phyloP scores from a whole-genome alignment of 2,329 filamentous ascomycete genomes.

The Neoarthrinium moseri region DNA sequence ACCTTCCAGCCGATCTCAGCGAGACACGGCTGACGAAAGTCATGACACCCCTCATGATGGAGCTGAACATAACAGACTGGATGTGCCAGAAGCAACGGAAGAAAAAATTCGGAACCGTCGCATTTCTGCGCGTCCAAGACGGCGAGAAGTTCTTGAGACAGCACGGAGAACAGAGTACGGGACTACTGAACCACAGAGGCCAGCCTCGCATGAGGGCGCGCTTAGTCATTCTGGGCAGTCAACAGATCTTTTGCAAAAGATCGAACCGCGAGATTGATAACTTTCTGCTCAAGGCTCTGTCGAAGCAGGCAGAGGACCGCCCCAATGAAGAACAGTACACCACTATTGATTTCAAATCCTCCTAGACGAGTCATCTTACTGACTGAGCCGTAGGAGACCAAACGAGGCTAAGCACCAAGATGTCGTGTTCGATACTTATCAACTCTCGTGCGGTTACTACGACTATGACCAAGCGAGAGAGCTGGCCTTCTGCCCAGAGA shows the following conservation, averaged over 20 bases:
- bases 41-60: conserved; percentile 37
- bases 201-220: conserved; percentile 16
- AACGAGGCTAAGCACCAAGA: conserved; percentile 10
- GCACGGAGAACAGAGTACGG: conserved; percentile 14
- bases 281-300: conserved; percentile 33
- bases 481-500: conserved; percentile 45
- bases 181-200: conserved; percentile 3
- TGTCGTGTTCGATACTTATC: conserved; percentile 18
- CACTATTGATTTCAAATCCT: background rate
- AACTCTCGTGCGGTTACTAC: conserved; percentile 47
- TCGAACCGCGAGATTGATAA: conserved; percentile 35
- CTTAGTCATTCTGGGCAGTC: conserved; percentile 27
- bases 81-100: conserved; percentile 38
- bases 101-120: conserved; percentile 35
- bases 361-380: background rate
- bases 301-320: conserved; percentile 28
- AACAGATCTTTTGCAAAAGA: conserved; percentile 26
- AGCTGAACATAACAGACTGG: conserved; percentile 42
- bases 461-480: conserved; percentile 30
- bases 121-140: conserved; percentile 39
- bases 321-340: conserved; percentile 15
- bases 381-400: background rate
- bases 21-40: conserved; percentile 35
- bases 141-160: conserved; percentile 39
- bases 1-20: conserved; percentile 40